Percentiles rank a stretch among this genome's conserved stretches.
Evolutionary conservation across 345 rosid species (phyloP).

Genomic region (Rhizophora apiculata): DNA sequence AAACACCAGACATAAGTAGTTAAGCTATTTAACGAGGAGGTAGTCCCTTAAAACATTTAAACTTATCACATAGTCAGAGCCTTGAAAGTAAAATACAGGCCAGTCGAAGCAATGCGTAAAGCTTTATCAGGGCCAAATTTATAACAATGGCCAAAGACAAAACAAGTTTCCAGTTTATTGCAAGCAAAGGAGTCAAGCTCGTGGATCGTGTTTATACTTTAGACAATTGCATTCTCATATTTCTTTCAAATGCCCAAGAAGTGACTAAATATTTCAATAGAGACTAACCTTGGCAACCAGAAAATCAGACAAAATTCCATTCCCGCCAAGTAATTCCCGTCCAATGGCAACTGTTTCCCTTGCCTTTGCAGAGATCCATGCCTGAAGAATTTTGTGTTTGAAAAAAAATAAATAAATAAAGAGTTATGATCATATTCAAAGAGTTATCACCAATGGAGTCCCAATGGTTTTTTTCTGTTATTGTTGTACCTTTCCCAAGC

Average conservation of each 20-base stretch:
- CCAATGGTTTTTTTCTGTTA: background rate
- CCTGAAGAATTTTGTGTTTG: constrained; percentile 27
- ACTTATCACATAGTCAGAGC: too few species aligned
- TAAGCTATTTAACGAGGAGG: too few species aligned
- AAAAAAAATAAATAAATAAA: background rate
- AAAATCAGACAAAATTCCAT: constrained; percentile 80
- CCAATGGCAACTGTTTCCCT: constrained; percentile 83
- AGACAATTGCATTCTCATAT: background rate
- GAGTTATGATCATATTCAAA: background rate
- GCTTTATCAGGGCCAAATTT: background rate
- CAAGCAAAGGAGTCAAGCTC: background rate
- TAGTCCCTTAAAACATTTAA: too few species aligned
- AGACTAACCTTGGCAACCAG: constrained; percentile 83
- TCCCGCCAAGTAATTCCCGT: constrained; percentile 93
- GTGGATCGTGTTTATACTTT: too few species aligned
- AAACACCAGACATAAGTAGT: too few species aligned
- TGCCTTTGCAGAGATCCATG: constrained; percentile 77
- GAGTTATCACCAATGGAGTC: background rate
- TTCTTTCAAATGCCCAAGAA: background rate
- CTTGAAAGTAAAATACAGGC: background rate
- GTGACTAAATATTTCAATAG: constrained; percentile 2
- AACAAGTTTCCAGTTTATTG: background rate
- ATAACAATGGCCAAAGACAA: background rate
- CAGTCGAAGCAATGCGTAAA: background rate
- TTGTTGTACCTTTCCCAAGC: constrained; percentile 83